Percentiles rank a stretch among this genome's conserved stretches.
phyloP scores from a whole-genome alignment of 2,329 filamentous ascomycete genomes.

The Talaromyces sp. region DNA sequence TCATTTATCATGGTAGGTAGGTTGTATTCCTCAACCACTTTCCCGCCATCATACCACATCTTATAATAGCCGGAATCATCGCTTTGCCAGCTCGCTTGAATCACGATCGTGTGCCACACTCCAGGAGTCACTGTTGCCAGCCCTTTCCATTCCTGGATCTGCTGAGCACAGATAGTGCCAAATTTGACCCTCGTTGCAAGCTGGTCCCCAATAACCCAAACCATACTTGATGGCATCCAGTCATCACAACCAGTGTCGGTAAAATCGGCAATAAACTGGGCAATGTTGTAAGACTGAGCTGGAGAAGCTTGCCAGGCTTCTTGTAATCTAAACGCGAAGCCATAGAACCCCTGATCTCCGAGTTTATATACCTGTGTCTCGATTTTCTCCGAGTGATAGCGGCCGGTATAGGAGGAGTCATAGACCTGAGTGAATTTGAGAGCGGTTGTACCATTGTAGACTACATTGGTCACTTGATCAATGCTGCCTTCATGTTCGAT shows the following conservation, averaged over 20 bases:
- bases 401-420: conserved; percentile 41
- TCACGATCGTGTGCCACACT: conserved; percentile 47
- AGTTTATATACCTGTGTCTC: conserved; percentile 46
- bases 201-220: conserved; percentile 47
- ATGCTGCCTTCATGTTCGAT: conserved; percentile 45
- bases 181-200: conserved; percentile 45
- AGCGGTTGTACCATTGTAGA: conserved; percentile 37
- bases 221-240: conserved; percentile 51
- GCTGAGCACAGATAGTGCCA: conserved; percentile 39
- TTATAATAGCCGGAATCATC: conserved; percentile 46
- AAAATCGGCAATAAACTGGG: conserved; percentile 53
- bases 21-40: conserved; percentile 42
- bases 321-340: conserved; percentile 51
- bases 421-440: conserved; percentile 45
- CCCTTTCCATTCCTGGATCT: conserved; percentile 31
- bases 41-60: conserved; percentile 48
- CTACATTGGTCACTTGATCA: conserved; percentile 41
- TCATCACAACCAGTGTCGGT: conserved; percentile 44
- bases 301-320: conserved; percentile 47
- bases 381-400: conserved; percentile 51
- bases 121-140: conserved; percentile 43
- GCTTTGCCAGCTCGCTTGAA: conserved; percentile 47
- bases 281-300: conserved; percentile 48
- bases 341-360: conserved; percentile 49
- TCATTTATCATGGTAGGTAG: conserved; percentile 48